Evolutionary conservation across 208 protist genomes (phyloP), one percentile per base, ranked within the genome.

Genomic region (Trypanosoma scelopori): DNA sequence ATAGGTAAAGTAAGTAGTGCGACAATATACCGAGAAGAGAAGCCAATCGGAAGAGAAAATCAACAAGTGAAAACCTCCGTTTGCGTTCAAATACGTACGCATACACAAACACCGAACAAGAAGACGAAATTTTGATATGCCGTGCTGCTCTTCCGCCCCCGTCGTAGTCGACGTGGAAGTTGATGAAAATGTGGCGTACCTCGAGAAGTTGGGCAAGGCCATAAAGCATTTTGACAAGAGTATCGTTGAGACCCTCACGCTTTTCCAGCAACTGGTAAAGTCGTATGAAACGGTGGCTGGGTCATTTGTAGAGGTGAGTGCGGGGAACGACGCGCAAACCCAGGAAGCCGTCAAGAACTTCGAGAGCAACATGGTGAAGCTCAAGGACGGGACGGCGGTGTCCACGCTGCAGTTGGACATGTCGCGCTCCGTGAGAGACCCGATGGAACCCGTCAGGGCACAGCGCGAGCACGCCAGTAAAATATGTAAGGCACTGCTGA

Each of bases 391-490:
- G 46, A 70, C 69, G 9, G 62, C 67, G 15, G 82, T 86, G 35
- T 60, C 76, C n/a, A 69, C 67, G 37, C 82, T 88, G 69, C 83
- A 88, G 69, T 53, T n/a, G 23, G 82, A 87, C 51, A 72, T 91
- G 16, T 69, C 72, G 69, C 35, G 35, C 5, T 71, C 69, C 23
- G 76, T 82, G 13, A 72, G 79, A 18, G 46, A 56, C 1, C 45
- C 48, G 12, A 27, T 85, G 27, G 63, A 74, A 23, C 55, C 56
- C 0, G 27, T 91, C 22, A 72, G 52, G 46, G 32, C 28, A 23
- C 58, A 86, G 46, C 65, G 82, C 23, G 82, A 89, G 61, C 65
- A 63, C 25, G 68, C 69, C 11, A 48, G 66, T 39, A 84, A 87
- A 55, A 28, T 66, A n/a, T 66, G 66, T 55, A 80, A 77, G 42